Conservation (phyloP, 805 yeast genomes). For the Hanseniaspora taiwanica region DNA sequence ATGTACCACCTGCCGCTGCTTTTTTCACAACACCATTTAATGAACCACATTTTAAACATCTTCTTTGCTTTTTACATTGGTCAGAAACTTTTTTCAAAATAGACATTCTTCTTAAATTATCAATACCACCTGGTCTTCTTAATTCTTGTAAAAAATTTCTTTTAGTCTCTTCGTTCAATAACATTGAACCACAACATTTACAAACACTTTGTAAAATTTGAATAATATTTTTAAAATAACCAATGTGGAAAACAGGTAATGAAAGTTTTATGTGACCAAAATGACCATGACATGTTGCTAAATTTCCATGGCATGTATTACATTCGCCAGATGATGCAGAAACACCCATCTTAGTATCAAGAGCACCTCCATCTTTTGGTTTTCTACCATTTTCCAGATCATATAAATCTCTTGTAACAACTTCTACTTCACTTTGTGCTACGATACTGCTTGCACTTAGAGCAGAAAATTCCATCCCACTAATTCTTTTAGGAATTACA, state of each 20-base stretch:
- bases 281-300: slow-evolving; percentile 96
- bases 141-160: slow-evolving; percentile 63
- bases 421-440: slow-evolving; percentile 90
- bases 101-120: slow-evolving; percentile 85
- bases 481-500: slow-evolving; percentile 78
- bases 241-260: slow-evolving; percentile 93
- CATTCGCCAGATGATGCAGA: slow-evolving; percentile 80
- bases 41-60: slow-evolving; percentile 78
- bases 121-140: slow-evolving; percentile 66
- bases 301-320: slow-evolving; percentile 78
- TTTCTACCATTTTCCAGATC: slow-evolving; percentile 80
- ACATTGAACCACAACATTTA: slow-evolving; percentile 69
- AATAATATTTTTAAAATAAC: slow-evolving; percentile 86
- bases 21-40: slow-evolving; percentile 94
- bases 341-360: slow-evolving; percentile 89
- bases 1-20: slow-evolving; percentile 83
- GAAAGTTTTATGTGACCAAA: slow-evolving; percentile 92
- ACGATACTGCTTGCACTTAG: slow-evolving; percentile 83
- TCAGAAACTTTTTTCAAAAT: slow-evolving; percentile 70
- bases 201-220: slow-evolving; percentile 83
- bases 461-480: slow-evolving; percentile 85
- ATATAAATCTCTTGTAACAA: slow-evolving; percentile 79
- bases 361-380: slow-evolving; percentile 77
- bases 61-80: slow-evolving; percentile 89
- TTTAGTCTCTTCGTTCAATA: slow-evolving; percentile 61